A percentile compares a stretch with the other conserved stretches of the same genome.
Evolutionary conservation across 75 land plant genomes (phyloP).

Genomic region (Sequoiadendron giganteum): DNA sequence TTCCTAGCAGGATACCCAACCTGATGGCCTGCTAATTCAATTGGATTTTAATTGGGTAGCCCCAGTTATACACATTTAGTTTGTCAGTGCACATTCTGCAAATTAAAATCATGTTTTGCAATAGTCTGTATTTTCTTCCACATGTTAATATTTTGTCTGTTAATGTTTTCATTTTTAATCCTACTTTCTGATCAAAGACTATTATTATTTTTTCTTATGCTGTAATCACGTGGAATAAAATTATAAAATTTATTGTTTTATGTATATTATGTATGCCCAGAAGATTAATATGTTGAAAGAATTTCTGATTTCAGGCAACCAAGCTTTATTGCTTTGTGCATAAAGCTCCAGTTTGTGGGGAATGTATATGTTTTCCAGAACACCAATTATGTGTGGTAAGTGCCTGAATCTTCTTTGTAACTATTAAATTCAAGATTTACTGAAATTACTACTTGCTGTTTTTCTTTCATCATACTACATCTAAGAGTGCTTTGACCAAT

Average conservation of each 20-base stretch:
- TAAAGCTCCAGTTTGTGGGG: slow-evolving; percentile 94
- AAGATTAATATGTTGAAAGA: slow-evolving; percentile 5
- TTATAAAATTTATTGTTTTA: neutral
- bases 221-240: neutral
- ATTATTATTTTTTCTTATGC: neutral
- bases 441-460: neutral
- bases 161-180: neutral
- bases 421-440: neutral
- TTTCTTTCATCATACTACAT: neutral
- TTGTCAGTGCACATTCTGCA: neutral
- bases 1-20: neutral
- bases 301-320: slow-evolving; percentile 66
- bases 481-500: neutral
- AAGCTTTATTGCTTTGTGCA: slow-evolving; percentile 98
- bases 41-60: neutral
- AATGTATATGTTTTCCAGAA: slow-evolving; percentile 89
- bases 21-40: neutral
- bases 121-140: neutral
- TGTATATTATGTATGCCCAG: neutral
- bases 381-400: slow-evolving; percentile 94
- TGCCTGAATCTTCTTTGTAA: neutral
- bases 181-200: neutral
- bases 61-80: neutral
- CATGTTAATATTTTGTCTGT: neutral
- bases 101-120: neutral